Conservation (phyloP, 306 rosid genomes). For the Abrus pulchellus region DNA sequence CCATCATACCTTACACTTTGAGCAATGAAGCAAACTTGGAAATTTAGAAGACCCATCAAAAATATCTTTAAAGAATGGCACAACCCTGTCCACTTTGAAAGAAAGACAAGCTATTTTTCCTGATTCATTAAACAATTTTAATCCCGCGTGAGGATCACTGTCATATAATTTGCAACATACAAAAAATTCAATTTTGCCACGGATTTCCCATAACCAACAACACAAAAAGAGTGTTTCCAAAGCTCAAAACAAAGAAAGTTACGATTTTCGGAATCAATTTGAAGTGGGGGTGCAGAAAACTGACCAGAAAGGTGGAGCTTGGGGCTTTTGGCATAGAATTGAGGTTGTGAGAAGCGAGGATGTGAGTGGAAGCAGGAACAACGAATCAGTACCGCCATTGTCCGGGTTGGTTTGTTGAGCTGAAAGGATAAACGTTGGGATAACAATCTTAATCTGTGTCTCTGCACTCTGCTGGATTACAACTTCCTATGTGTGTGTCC, state of each 20-base stretch:
- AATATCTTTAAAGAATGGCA: conserved; percentile 46
- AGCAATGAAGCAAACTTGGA: conserved; percentile 45
- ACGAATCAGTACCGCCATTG: conserved; percentile 76
- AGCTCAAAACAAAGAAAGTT: conserved; percentile 23
- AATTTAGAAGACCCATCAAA: conserved; percentile 41
- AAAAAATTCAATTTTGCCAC: background rate
- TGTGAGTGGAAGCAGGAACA: conserved; percentile 66
- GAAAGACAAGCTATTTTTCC: conserved; percentile 66
- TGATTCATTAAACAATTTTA: conserved; percentile 52
- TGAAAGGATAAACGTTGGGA: conserved; percentile 46
- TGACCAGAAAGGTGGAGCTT: conserved; percentile 57
- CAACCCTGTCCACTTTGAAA: conserved; percentile 53
- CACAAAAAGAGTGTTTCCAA: background rate
- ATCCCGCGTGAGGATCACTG: conserved; percentile 33
- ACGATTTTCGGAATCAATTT: background rate
- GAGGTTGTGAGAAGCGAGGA: conserved; percentile 54
- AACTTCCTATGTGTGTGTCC: conserved; percentile 15
- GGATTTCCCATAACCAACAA: background rate
- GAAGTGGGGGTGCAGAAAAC: conserved; percentile 23
- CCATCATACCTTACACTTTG: conserved; percentile 91
- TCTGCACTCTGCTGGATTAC: conserved; percentile 24
- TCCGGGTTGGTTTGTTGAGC: conserved; percentile 4
- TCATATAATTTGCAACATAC: background rate
- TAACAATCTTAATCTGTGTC: conserved; percentile 39
- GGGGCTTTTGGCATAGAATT: conserved; percentile 52